Evolutionary conservation across 1,139 yeast genomes (phyloP).

Genomic region (Geotrichum fermentans): DNA sequence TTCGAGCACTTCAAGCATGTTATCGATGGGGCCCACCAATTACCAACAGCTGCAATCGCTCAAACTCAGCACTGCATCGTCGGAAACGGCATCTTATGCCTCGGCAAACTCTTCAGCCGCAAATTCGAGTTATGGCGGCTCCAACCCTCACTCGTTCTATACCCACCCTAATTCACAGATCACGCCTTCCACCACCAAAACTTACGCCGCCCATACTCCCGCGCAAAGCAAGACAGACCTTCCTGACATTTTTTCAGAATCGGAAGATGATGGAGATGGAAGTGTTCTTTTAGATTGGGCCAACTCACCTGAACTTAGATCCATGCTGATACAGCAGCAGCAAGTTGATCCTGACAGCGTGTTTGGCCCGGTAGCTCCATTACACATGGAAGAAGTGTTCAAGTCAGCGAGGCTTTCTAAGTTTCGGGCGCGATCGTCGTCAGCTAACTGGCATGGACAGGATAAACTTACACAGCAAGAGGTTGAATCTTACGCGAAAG

Average conservation of each 20-base stretch:
- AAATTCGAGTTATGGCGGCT: neutral
- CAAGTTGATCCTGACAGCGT: conserved; percentile 63
- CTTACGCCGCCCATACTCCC: conserved; percentile 1
- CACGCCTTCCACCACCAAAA: neutral
- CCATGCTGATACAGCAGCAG: conserved; percentile 53
- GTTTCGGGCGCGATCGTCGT: conserved; percentile 56
- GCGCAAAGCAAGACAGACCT: conserved; percentile 30
- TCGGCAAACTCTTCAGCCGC: neutral
- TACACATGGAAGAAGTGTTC: conserved; percentile 67
- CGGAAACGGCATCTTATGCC: neutral
- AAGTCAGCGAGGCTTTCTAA: conserved; percentile 44
- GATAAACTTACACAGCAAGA: conserved; percentile 47
- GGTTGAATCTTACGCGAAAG: conserved; percentile 48
- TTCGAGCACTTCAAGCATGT: neutral
- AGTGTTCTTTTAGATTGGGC: conserved; percentile 68
- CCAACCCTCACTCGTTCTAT: neutral
- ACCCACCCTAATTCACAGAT: neutral
- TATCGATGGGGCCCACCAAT: neutral
- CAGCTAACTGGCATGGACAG: conserved; percentile 49
- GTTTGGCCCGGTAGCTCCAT: conserved; percentile 72
- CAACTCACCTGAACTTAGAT: conserved; percentile 54
- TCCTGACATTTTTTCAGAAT: conserved; percentile 50
- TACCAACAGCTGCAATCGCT: conserved; percentile 19
- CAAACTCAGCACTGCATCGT: neutral
- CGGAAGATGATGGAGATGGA: conserved; percentile 53